Evolutionary conservation across 306 rosid genomes (phyloP).

Genomic region (Cucumis cinereus): DNA sequence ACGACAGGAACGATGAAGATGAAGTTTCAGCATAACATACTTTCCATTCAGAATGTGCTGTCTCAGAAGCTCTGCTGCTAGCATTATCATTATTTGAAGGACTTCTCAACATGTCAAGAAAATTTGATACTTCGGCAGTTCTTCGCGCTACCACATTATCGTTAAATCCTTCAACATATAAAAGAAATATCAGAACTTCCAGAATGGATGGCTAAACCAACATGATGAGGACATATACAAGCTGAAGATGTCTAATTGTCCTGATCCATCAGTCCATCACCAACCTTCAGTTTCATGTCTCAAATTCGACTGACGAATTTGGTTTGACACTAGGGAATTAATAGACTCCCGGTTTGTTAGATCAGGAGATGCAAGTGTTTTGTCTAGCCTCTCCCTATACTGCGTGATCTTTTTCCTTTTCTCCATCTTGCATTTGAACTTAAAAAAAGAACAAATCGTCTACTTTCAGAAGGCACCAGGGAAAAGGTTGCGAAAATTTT

Average conservation of each 20-base stretch:
- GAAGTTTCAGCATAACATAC: conserved; percentile 29
- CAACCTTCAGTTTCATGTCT: conserved; percentile 43
- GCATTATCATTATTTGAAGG: conserved; percentile 28
- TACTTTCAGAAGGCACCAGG: conserved; percentile 11
- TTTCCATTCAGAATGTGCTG: conserved; percentile 59
- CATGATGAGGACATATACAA: not conserved
- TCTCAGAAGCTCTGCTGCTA: conserved; percentile 17
- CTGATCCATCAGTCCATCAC: not conserved
- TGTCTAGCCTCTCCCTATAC: conserved; percentile 71
- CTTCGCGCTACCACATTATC: conserved; percentile 35
- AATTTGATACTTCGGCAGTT: conserved; percentile 48
- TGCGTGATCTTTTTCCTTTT: conserved; percentile 40
- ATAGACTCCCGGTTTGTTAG: conserved; percentile 39
- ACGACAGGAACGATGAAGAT: not conserved
- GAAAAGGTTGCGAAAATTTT: not conserved
- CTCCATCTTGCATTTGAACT: conserved; percentile 39
- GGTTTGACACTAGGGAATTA: conserved; percentile 47
- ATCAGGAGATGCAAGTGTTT: conserved; percentile 57
- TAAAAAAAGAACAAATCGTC: conserved; percentile 7
- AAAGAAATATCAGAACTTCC: not conserved
- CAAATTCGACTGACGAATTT: conserved; percentile 32
- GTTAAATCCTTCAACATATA: conserved; percentile 33
- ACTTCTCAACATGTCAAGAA: conserved; percentile 84
- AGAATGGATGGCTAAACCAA: conserved; percentile 3
- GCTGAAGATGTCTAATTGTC: not conserved